A percentile compares a stretch with the other conserved stretches of the same genome.
Conservation (phyloP, 2,329 filamentous ascomycete species). For the Diplodia corticola region DNA sequence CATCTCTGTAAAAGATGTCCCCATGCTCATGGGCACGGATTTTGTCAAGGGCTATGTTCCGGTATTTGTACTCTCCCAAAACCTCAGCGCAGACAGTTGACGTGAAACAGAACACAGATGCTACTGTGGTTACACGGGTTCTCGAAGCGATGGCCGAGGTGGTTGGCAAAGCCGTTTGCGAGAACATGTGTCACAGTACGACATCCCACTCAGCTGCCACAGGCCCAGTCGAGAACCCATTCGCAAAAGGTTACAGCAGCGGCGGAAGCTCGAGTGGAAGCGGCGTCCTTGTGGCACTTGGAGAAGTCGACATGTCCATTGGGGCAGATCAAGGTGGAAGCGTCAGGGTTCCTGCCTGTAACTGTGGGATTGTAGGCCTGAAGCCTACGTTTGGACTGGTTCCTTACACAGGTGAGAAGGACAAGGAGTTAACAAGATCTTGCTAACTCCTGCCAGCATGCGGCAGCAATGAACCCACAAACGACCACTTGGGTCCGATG, state of each 20-base stretch:
- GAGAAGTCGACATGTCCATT: conserved; percentile 48
- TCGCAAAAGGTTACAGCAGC: conserved; percentile 47
- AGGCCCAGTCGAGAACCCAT: conserved; percentile 51
- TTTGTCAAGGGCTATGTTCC: conserved; percentile 30
- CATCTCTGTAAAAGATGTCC: conserved; percentile 35
- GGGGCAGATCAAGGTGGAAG: conserved; percentile 53
- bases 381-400: conserved; percentile 56
- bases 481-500: conserved; percentile 54
- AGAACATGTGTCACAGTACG: conserved; percentile 36
- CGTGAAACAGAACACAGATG: conserved; percentile 28
- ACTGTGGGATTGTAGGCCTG: conserved; percentile 45
- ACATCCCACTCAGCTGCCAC: conserved; percentile 38
- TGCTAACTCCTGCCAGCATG: conserved; percentile 27
- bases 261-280: conserved; percentile 54
- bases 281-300: conserved; percentile 48
- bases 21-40: conserved; percentile 36
- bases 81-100: neutral
- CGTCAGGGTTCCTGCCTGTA: conserved; percentile 47
- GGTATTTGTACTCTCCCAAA: conserved; percentile 9
- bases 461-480: conserved; percentile 50
- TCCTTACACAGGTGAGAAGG: conserved; percentile 49
- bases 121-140: conserved; percentile 34
- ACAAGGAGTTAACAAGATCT: no score
- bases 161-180: conserved; percentile 35
- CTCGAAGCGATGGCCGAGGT: conserved; percentile 34